Evolutionary conservation across 768 basidiomycete genomes (phyloP).

Genomic region (Strobilomyces dryophilus): DNA sequence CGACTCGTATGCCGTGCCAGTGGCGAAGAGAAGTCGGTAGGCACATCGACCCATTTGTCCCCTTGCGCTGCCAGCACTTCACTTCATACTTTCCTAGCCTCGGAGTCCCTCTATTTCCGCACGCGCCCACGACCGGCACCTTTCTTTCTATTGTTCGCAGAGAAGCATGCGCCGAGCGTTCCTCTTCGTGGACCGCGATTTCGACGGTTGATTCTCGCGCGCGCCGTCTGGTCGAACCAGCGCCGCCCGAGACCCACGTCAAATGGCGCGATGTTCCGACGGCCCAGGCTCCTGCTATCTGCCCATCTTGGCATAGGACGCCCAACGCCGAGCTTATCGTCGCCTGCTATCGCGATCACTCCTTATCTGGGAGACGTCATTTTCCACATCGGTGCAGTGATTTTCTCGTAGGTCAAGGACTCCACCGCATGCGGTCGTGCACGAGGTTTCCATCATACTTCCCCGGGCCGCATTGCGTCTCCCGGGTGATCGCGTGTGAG

Average conservation of each 20-base stretch:
- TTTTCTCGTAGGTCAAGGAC: constrained; percentile 12
- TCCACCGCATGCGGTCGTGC: constrained; percentile 15
- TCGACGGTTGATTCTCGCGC: neutral
- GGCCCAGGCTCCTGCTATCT: neutral
- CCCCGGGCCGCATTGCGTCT: constrained; percentile 20
- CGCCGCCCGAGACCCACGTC: neutral
- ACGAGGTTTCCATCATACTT: constrained; percentile 19
- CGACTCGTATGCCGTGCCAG: neutral
- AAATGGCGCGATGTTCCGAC: neutral
- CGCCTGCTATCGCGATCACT: constrained; percentile 5
- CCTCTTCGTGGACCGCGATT: neutral
- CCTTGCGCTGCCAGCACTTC: constrained; percentile 7
- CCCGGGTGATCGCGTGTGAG: neutral
- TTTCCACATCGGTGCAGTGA: constrained; percentile 9
- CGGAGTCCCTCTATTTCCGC: constrained; percentile 23
- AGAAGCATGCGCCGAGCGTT: constrained; percentile 4
- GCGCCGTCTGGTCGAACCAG: neutral
- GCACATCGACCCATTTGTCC: neutral
- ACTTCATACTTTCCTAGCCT: constrained; percentile 11
- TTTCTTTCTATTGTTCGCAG: constrained; percentile 1
- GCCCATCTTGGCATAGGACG: neutral
- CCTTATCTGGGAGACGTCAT: constrained; percentile 19
- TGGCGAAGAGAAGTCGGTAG: constrained; percentile 7
- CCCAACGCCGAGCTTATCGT: constrained; percentile 4
- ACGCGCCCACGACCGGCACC: neutral